phyloP scores from a whole-genome alignment of 2,329 filamentous ascomycete species.

The Diaporthe vexans region DNA sequence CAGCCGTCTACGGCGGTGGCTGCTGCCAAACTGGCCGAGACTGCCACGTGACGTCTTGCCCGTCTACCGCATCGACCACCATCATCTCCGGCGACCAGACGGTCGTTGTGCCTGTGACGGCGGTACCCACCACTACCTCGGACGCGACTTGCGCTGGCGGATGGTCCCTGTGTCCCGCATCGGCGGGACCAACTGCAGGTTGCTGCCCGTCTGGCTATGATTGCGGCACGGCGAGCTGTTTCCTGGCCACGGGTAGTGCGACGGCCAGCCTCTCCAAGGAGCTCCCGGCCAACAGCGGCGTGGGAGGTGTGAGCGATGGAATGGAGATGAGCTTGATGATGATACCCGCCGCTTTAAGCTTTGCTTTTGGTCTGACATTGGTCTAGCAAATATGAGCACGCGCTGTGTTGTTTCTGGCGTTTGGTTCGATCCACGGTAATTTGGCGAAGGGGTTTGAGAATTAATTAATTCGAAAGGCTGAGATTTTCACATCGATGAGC shows the following conservation, averaged over 20 bases:
- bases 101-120: constrained; percentile 73
- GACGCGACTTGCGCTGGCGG: constrained; percentile 76
- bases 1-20: constrained; percentile 83
- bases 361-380: constrained; percentile 34
- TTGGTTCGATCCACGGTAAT: not conserved
- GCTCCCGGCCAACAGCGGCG: constrained; percentile 52
- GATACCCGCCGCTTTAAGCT: constrained; percentile 37
- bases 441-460: not conserved
- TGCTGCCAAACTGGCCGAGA: constrained; percentile 92
- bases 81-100: constrained; percentile 79
- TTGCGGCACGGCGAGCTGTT: constrained; percentile 82
- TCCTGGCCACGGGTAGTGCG: constrained; percentile 64
- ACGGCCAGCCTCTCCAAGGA: constrained; percentile 71
- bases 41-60: constrained; percentile 86
- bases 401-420: not conserved
- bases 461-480: too few species aligned
- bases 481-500: not conserved
- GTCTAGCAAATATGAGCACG: constrained; percentile 12
- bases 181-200: constrained; percentile 75
- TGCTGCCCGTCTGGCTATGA: constrained; percentile 86
- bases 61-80: constrained; percentile 70
- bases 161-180: constrained; percentile 79
- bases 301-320: not conserved
- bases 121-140: constrained; percentile 58
- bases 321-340: not conserved